A percentile compares a stretch with the other conserved stretches of the same genome.
Conservation (phyloP, 2,329 filamentous ascomycete genomes). For the Ophiostoma ulmi region DNA sequence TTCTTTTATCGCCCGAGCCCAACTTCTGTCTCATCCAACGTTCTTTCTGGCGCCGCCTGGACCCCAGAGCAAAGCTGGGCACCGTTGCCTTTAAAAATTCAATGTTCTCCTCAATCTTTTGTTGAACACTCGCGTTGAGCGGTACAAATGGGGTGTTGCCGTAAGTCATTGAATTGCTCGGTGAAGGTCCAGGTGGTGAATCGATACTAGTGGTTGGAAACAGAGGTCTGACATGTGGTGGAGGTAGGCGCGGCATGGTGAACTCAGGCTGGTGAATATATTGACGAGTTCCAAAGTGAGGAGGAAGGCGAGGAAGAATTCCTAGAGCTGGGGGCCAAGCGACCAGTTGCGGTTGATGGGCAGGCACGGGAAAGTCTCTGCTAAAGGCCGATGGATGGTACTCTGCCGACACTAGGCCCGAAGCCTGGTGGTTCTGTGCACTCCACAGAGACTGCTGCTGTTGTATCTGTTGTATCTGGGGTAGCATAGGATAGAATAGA, state of each 20-base stretch:
- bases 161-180: background rate
- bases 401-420: background rate
- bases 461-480: background rate
- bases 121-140: constrained; percentile 22
- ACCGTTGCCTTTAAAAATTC: constrained; percentile 25
- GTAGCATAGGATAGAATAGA: background rate
- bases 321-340: background rate
- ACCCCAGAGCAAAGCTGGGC: constrained; percentile 25
- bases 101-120: constrained; percentile 27
- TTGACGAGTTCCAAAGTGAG: background rate
- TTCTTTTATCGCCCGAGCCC: background rate
- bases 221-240: background rate
- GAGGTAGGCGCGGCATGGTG: background rate
- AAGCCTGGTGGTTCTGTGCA: background rate
- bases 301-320: background rate
- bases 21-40: constrained; percentile 20
- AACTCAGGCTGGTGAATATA: background rate
- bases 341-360: background rate
- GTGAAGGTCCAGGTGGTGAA: background rate
- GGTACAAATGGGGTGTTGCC: constrained; percentile 12
- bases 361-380: background rate
- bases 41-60: constrained; percentile 24
- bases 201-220: background rate
- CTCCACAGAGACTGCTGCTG: background rate
- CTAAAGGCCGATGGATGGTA: background rate